phyloP scores from a whole-genome alignment of 1,284 basidiomycete genomes.

The Cryptococcus hybrid region DNA sequence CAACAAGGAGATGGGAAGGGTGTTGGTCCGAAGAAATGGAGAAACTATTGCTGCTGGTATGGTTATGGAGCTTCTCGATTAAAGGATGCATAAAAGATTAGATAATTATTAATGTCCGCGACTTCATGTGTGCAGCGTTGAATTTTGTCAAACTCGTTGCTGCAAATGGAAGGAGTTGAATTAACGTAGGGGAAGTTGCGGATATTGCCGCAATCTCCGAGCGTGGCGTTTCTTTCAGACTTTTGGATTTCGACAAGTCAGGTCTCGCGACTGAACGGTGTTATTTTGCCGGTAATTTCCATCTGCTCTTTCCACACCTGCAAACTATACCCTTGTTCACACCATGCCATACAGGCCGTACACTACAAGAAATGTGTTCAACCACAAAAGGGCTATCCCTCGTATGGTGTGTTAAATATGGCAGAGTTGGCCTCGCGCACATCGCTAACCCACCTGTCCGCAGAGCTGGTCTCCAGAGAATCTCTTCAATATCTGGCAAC shows the following conservation, averaged over 20 bases:
- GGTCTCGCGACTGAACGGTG: background rate
- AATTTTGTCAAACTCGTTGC: no score
- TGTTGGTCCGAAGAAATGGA: slow-evolving; percentile 81
- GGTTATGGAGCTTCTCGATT: slow-evolving; percentile 16
- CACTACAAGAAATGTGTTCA: slow-evolving; percentile 31
- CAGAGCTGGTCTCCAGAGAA: slow-evolving; percentile 81
- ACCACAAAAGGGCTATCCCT: slow-evolving; percentile 43
- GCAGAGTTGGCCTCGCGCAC: background rate
- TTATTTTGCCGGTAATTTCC: background rate
- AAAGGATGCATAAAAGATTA: no score
- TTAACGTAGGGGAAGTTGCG: background rate
- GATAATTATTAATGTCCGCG: no score
- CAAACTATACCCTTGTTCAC: background rate
- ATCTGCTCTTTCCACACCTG: background rate
- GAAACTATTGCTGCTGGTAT: slow-evolving; percentile 86
- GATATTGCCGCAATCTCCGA: slow-evolving; percentile 2
- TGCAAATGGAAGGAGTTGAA: no score
- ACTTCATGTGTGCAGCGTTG: no score
- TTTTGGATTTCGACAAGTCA: no score
- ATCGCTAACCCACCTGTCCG: background rate
- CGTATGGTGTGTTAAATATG: slow-evolving; percentile 40
- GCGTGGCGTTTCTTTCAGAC: background rate
- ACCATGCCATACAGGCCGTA: slow-evolving; percentile 10
- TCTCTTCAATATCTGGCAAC: slow-evolving; percentile 73
- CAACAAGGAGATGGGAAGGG: slow-evolving; percentile 97